phyloP scores from a whole-genome alignment of 2,329 filamentous ascomycete species.

The Trichoderma sp. region DNA sequence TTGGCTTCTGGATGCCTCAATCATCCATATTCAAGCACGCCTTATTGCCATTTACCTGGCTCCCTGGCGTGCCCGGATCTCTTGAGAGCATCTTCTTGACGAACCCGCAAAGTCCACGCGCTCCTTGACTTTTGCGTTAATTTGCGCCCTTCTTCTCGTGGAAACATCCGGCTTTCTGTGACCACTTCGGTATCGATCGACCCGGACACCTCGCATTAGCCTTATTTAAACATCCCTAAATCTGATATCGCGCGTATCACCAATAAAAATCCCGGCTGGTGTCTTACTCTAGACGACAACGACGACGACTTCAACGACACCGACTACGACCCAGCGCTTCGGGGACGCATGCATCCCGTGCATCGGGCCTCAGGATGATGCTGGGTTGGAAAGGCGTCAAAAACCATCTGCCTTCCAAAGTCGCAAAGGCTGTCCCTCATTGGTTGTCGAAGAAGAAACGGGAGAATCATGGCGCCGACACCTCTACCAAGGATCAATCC shows the following conservation, averaged over 20 bases:
- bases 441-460: constrained; percentile 34
- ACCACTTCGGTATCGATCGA: neutral
- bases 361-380: constrained; percentile 29
- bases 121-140: neutral
- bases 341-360: constrained; percentile 8
- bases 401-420: constrained; percentile 34
- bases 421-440: constrained; percentile 27
- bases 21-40: neutral
- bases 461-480: constrained; percentile 23
- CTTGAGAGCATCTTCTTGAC: neutral
- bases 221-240: neutral
- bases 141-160: neutral
- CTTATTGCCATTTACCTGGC: neutral
- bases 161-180: neutral
- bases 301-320: neutral
- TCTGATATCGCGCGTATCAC: neutral
- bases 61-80: neutral
- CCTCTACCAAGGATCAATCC: constrained; percentile 23
- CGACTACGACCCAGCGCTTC: neutral
- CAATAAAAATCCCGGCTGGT: neutral
- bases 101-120: neutral
- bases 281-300: neutral
- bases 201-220: neutral
- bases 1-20: constrained; percentile 12
- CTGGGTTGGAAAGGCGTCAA: constrained; percentile 38